Evolutionary conservation across 2,329 filamentous ascomycete genomes (phyloP), one percentile per base, ranked within the genome.

Genomic region (Colletotrichum salicis): DNA sequence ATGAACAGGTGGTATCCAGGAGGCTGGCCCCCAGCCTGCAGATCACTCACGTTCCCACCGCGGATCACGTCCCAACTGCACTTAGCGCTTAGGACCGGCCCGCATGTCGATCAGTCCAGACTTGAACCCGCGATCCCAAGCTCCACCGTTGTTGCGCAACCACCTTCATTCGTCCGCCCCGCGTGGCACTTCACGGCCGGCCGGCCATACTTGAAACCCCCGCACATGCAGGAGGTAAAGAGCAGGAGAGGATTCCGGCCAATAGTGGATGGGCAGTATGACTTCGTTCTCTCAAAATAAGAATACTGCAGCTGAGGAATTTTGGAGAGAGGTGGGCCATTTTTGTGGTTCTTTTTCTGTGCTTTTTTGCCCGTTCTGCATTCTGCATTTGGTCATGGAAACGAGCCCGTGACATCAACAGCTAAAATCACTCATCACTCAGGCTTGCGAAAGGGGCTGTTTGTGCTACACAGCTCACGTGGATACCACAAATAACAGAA

Each of bases 51-150:
- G 22, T 55, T 55, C 29, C 52, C 52, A 55, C 52, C 27, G 52
- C 13, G 8, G 52, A 55, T 55, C 52, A 19, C 31, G 52, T 55
- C 52, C 52, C 13, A 55, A 55, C 24, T 31, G 13, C 2, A 35
- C 15, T 58, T 65, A 65, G 63, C 54, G 54, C 54, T 58, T 52
- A 58, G 63, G 63, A 29, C 54, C 63, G 63, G 63, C 33, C 63
- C 63, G 63, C 54, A 48, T 65, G 54, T 51, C 63, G 52, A 65
- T 65, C 33, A n/a, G 15, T 57, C 63, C 29, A 37, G 63, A 65
- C 62, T 64, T 54, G 13, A 1, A 56, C 61, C 27, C 27, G 24
- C 52, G 27, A 55, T n/a, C 37, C 35, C 27, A 48, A 6, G 27
- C 52, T 58, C 10, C 24, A 56, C 54, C 29, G 22, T 52, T 62